Evolutionary conservation across 2,329 filamentous ascomycete genomes (phyloP), one percentile per base, ranked within the genome.

Genomic region (Botrytis porri): DNA sequence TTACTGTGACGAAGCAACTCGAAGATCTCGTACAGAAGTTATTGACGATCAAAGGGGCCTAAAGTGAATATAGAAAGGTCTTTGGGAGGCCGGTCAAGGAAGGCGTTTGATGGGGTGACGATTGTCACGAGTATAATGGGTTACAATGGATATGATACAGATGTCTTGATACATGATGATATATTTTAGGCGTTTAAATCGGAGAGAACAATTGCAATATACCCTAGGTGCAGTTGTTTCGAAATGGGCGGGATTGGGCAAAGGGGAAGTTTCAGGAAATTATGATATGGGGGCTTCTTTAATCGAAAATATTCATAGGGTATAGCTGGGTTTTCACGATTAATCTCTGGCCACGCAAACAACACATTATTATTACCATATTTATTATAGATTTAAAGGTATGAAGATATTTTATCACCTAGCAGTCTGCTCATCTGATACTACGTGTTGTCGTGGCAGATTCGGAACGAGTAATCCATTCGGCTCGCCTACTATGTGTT

Each of bases 1-100:
- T 84, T 73, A 86, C 84, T 35, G 88, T 90, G 29, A 80, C 78
- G 4, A 75, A 79, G 66, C 75, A 78, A 48, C 60, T 80, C 9
- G 77, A 80, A 39, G 75, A 64, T 59, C 65, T 79, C 32, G 78
- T 79, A 1, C 65, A 66, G 22, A 80, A 75, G 65, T 65, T 79
- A 25, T 61, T 63, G 29, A 48, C 57, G 32, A 67, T 71, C 39
- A 75, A 75, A 43, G 62, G 29, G n/a, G 25, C 37, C 8, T 41
- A 25, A 8, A 7, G 22, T 54, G 25, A 73, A 22, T 14, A 45
- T 43, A 14, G 43, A 35, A n/a, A 37, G 39, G 39, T 20, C 22
- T 20, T 70, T 48, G 43, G 45, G 25, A 22, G 20, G 43, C 32
- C 25, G 22, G 39, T 67, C 14, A 32, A 29, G 25, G 32, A 22